A percentile compares a stretch with the other conserved stretches of the same genome.
Evolutionary conservation across 106 monocot species (phyloP).

Genomic region (Dendrobium nobile): DNA sequence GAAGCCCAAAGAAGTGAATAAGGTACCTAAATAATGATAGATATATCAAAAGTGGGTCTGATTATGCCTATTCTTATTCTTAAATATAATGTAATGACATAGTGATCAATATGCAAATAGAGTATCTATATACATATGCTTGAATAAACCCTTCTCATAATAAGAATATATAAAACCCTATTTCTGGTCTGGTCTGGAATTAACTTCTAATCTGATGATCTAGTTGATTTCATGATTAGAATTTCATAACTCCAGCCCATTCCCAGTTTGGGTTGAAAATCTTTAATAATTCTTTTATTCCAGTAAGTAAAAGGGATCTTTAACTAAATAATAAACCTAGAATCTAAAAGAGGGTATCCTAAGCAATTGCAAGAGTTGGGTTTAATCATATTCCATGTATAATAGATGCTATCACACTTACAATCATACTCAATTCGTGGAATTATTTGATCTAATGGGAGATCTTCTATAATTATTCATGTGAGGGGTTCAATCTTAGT

Average conservation of each 20-base stretch:
- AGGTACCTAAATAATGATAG: neutral
- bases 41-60: neutral
- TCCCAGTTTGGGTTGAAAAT: neutral
- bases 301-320: neutral
- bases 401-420: no score
- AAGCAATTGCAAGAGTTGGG: neutral
- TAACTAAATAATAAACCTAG: neutral
- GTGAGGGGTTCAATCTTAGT: no score
- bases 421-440: no score
- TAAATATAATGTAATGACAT: neutral
- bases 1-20: neutral
- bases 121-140: neutral
- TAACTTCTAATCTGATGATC: neutral
- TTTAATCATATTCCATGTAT: no score
- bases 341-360: neutral
- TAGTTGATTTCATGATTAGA: neutral
- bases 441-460: no score
- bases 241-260: neutral
- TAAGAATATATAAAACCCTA: neutral
- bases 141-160: neutral
- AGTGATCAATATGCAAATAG: neutral
- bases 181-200: neutral
- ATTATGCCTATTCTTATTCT: neutral
- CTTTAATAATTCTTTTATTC: slow-evolving; percentile 2
- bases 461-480: no score